Evolutionary conservation across 352 stramenopile species (phyloP).

Genomic region (Globisporangium uncinulatum): DNA sequence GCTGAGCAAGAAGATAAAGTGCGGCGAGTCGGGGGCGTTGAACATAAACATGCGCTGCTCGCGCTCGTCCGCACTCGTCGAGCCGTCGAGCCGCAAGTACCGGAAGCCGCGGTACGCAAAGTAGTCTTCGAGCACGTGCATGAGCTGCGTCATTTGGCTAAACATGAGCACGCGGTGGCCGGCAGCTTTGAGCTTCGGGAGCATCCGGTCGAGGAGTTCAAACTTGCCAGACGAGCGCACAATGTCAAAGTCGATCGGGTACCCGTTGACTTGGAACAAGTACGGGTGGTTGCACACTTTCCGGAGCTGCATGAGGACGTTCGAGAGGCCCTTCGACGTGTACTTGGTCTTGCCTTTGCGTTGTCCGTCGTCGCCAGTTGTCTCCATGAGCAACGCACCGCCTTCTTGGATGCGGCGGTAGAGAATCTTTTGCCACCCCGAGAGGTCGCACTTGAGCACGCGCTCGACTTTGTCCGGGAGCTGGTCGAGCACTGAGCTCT

Average conservation of each 20-base stretch:
- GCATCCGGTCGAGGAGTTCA: slow-evolving; percentile 95
- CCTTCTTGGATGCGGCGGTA: slow-evolving; percentile 87
- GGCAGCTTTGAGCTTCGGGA: slow-evolving; percentile 91
- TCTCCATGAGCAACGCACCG: slow-evolving; percentile 78
- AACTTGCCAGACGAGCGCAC: slow-evolving; percentile 91
- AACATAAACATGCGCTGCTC: slow-evolving; percentile 98
- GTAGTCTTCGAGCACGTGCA: slow-evolving; percentile 89
- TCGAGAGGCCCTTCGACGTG: slow-evolving; percentile 79
- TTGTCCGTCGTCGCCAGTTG: slow-evolving; percentile 48
- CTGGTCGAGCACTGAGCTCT: slow-evolving; percentile 83
- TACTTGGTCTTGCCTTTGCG: slow-evolving; percentile 80
- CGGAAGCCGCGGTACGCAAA: slow-evolving; percentile 89
- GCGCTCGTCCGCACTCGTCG: slow-evolving; percentile 93
- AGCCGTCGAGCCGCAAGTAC: slow-evolving; percentile 96
- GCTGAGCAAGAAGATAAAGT: slow-evolving; percentile 97
- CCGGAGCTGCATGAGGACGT: slow-evolving; percentile 86
- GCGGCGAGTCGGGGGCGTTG: slow-evolving; percentile 87
- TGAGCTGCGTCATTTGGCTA: slow-evolving; percentile 88
- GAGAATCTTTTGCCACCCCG: slow-evolving; percentile 85
- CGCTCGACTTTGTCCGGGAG: slow-evolving; percentile 85
- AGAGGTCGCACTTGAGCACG: slow-evolving; percentile 84
- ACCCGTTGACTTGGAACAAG: slow-evolving; percentile 80
- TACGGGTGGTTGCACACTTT: slow-evolving; percentile 90
- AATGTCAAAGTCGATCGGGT: slow-evolving; percentile 84
- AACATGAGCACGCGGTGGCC: slow-evolving; percentile 91